These are phyloP conservation scores for Gnaphalium uliginosum DNA, from an alignment of 129 eudicot species.

Conservation along the genomic window DNA sequence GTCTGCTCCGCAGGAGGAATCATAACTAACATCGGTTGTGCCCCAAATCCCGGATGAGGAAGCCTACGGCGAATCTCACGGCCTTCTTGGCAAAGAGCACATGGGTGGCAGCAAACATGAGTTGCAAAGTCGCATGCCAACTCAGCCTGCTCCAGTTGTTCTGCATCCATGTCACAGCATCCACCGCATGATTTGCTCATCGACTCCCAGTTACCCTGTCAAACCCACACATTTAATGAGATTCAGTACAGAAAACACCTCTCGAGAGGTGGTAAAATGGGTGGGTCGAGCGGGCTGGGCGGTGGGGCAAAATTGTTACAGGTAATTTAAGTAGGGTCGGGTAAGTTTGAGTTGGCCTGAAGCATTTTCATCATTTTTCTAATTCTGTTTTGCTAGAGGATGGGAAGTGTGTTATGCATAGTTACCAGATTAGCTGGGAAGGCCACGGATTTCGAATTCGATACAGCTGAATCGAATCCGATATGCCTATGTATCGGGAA, in stretches of 20 bases:
- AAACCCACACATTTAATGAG: neutral
- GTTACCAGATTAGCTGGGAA: too few species aligned
- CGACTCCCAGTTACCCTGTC: constrained; percentile 93
- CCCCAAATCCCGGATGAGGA: constrained; percentile 82
- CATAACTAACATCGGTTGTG: constrained; percentile 66
- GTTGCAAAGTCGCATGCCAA: constrained; percentile 79
- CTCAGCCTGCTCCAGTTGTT: constrained; percentile 75
- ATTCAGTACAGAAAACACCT: neutral
- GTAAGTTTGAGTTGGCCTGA: neutral
- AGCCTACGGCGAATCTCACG: constrained; percentile 92
- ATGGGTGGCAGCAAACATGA: constrained; percentile 84
- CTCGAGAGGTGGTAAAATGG: neutral
- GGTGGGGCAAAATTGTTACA: neutral
- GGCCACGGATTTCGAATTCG: too few species aligned
- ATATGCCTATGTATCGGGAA: too few species aligned
- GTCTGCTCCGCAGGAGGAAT: constrained; percentile 78
- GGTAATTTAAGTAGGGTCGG: neutral
- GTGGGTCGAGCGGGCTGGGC: too few species aligned
- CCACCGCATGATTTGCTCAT: constrained; percentile 67
- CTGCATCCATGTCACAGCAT: constrained; percentile 70
- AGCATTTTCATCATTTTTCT: too few species aligned
- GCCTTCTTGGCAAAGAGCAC: constrained; percentile 98
- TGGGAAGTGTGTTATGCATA: too few species aligned
- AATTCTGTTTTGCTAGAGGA: too few species aligned
- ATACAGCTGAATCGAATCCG: too few species aligned